Evolutionary conservation across 2,329 filamentous ascomycete species (phyloP).

Genomic region (Colletotrichum navitas): DNA sequence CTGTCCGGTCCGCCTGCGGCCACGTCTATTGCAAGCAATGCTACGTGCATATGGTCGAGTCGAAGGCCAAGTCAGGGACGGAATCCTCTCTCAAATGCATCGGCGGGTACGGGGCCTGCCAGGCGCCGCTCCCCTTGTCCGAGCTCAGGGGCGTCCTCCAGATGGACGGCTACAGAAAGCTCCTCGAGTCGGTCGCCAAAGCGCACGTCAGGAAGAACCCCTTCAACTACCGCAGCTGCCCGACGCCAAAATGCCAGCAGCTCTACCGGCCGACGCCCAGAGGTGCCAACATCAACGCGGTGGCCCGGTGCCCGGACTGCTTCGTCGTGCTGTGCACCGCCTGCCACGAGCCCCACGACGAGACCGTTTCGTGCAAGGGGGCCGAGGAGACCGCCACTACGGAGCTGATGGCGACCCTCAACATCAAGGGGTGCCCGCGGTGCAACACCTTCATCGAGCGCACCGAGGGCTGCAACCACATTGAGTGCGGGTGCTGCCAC

Average conservation of each 20-base stretch:
- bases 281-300: conserved; percentile 19
- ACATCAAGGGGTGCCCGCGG: conserved; percentile 53
- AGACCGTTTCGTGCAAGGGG: conserved; percentile 49
- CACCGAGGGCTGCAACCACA: conserved; percentile 60
- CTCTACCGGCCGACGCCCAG: background rate
- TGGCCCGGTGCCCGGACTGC: conserved; percentile 55
- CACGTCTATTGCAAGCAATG: conserved; percentile 7
- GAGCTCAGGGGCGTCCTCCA: background rate
- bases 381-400: conserved; percentile 49
- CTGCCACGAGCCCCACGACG: conserved; percentile 52
- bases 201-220: background rate
- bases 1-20: background rate
- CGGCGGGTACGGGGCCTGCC: background rate
- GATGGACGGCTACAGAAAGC: fast-evolving
- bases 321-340: conserved; percentile 51
- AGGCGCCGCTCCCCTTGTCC: background rate
- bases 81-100: background rate
- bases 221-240: conserved; percentile 1
- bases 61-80: background rate
- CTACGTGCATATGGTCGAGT: background rate
- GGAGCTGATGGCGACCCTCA: conserved; percentile 47
- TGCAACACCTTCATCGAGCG: conserved; percentile 59
- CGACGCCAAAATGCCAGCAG: background rate
- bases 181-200: background rate
- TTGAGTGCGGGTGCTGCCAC: conserved; percentile 56